Conservation (phyloP, 306 rosid species). For the Mucuna pruriens region DNA sequence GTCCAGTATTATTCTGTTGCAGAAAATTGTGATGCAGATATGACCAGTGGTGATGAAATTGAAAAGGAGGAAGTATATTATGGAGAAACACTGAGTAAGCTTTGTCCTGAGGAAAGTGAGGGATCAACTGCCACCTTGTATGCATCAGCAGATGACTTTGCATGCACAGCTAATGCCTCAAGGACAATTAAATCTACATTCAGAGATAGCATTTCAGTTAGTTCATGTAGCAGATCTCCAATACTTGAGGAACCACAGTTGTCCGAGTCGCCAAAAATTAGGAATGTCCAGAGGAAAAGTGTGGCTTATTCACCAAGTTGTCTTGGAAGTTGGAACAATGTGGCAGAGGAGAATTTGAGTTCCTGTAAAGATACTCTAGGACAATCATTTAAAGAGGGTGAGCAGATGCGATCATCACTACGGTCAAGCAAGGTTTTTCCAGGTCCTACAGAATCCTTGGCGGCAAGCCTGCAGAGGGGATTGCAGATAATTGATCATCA, state of each 20-base stretch:
- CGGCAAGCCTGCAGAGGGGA: constrained; percentile 96
- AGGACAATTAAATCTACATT: constrained; percentile 52
- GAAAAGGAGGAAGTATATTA: constrained; percentile 56
- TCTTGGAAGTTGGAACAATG: constrained; percentile 59
- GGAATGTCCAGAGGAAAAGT: constrained; percentile 73
- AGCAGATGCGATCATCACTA: constrained; percentile 59
- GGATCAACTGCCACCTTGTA: constrained; percentile 39
- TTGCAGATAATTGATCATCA: constrained; percentile 85
- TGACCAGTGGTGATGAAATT: constrained; percentile 56
- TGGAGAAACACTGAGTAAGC: constrained; percentile 38
- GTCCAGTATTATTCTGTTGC: constrained; percentile 56
- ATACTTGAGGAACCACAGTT: constrained; percentile 73
- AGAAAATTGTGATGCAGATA: constrained; percentile 59
- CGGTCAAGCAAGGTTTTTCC: constrained; percentile 63
- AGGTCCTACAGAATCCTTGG: constrained; percentile 88
- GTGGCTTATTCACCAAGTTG: constrained; percentile 62
- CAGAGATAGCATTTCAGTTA: constrained; percentile 73
- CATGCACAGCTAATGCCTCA: constrained; percentile 39
- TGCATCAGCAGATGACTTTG: constrained; percentile 42
- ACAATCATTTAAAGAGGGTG: constrained; percentile 60
- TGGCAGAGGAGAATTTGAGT: constrained; percentile 58
- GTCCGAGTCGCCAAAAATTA: constrained; percentile 92
- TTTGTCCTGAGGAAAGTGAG: constrained; percentile 48
- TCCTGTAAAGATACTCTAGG: constrained; percentile 54
- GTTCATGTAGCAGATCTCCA: constrained; percentile 57